These are phyloP conservation scores for Ustilago curta DNA, from an alignment of 1,284 basidiomycete species.

Conservation along the genomic window DNA sequence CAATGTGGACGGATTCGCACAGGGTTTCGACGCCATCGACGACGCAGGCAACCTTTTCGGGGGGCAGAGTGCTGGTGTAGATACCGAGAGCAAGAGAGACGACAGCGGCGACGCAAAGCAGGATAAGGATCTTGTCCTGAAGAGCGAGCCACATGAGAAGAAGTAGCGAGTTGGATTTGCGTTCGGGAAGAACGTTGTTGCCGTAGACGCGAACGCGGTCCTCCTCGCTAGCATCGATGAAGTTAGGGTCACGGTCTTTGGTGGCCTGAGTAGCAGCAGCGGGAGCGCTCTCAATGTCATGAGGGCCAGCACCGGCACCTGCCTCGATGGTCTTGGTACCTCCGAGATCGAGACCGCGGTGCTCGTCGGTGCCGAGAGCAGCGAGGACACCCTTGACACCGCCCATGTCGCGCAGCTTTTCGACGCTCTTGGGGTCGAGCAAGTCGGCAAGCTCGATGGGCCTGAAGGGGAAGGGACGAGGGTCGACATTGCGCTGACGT, in stretches of 20 bases:
- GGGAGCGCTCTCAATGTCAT: constrained; percentile 34
- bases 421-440: constrained; percentile 85
- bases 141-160: constrained; percentile 92
- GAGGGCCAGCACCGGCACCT: constrained; percentile 12
- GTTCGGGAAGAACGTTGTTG: constrained; percentile 81
- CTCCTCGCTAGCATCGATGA: constrained; percentile 46
- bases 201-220: constrained; percentile 76
- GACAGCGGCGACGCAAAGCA: constrained; percentile 89
- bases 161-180: constrained; percentile 82
- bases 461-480: constrained; percentile 70
- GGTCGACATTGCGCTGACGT: constrained; percentile 56
- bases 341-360: constrained; percentile 63
- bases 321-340: constrained; percentile 42
- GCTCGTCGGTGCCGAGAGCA: constrained; percentile 80
- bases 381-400: constrained; percentile 78
- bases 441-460: constrained; percentile 84
- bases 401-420: constrained; percentile 79
- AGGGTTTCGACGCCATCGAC: constrained; percentile 62
- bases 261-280: constrained; percentile 9
- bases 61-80: constrained; percentile 85
- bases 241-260: constrained; percentile 31
- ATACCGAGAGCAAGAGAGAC: constrained; percentile 93
- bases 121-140: constrained; percentile 92
- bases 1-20: constrained; percentile 71
- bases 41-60: constrained; percentile 72